Conservation (phyloP, 2,329 filamentous ascomycete species). For the Diplodia sapinea region DNA sequence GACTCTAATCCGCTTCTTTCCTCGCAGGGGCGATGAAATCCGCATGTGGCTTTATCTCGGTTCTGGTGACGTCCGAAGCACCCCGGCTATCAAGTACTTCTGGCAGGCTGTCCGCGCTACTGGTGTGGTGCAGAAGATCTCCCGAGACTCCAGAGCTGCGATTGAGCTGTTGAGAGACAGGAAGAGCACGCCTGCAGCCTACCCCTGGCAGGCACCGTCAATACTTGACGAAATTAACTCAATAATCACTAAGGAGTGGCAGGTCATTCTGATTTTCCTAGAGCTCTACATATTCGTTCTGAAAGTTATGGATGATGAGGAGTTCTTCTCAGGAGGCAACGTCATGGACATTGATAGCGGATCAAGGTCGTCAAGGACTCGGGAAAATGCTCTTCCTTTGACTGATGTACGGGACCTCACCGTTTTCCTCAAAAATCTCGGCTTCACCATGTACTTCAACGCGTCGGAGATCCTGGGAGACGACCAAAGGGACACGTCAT, state of each 20-base stretch:
- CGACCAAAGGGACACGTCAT: conserved; percentile 53
- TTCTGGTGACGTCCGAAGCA: conserved; percentile 57
- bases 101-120: conserved; percentile 72
- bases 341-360: conserved; percentile 14
- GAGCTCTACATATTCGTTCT: conserved; percentile 94
- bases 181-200: conserved; percentile 42
- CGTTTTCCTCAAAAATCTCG: conserved; percentile 85
- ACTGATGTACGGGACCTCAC: conserved; percentile 75
- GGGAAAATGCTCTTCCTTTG: conserved; percentile 71
- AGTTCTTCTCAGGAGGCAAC: conserved; percentile 73
- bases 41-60: conserved; percentile 92
- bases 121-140: conserved; percentile 63
- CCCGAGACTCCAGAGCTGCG: conserved; percentile 62
- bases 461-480: conserved; percentile 65
- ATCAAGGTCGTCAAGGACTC: conserved; percentile 39
- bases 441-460: conserved; percentile 88
- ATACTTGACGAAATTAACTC: conserved; percentile 29
- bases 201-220: conserved; percentile 44
- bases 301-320: conserved; percentile 93
- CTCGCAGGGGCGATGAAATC: conserved; percentile 80
- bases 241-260: conserved; percentile 72
- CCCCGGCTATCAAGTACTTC: conserved; percentile 79
- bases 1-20: conserved; percentile 84
- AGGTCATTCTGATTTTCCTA: conserved; percentile 84
- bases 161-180: conserved; percentile 60